A percentile compares a stretch with the other conserved stretches of the same genome.
Evolutionary conservation across 768 basidiomycete species (phyloP).

Genomic region (Boletus reticulatus): DNA sequence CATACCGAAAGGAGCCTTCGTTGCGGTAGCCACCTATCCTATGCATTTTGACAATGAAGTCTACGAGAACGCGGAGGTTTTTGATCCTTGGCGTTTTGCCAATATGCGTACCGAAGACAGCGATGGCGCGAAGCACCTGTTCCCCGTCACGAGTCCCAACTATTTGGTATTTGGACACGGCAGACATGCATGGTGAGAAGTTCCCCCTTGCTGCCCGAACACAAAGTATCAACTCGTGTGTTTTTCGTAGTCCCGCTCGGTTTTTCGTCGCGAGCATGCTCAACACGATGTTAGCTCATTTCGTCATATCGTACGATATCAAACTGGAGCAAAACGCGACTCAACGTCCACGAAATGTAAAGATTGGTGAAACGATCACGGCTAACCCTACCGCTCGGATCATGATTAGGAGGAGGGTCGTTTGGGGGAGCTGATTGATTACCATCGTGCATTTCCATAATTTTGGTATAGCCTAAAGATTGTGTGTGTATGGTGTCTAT

Average conservation of each 20-base stretch:
- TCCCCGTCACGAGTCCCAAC: slow-evolving; percentile 30
- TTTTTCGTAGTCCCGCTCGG: slow-evolving; percentile 11
- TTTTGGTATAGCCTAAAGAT: no score
- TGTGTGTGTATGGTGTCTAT: no score
- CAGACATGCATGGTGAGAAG: slow-evolving; percentile 14
- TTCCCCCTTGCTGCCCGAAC: no score
- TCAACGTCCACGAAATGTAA: background rate
- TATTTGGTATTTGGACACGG: slow-evolving; percentile 39
- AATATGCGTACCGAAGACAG: slow-evolving; percentile 32
- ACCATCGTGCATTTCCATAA: no score
- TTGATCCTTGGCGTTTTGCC: slow-evolving; percentile 38
- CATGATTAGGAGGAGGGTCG: slow-evolving; percentile 14
- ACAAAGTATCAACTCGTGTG: background rate
- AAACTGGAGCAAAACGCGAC: slow-evolving; percentile 12
- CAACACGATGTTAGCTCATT: slow-evolving; percentile 15
- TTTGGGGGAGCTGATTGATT: no score
- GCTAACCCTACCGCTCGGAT: slow-evolving; percentile 9
- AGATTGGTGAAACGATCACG: background rate
- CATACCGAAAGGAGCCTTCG: slow-evolving; percentile 32
- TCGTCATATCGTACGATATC: slow-evolving; percentile 18
- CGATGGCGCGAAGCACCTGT: slow-evolving; percentile 32
- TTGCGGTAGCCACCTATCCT: slow-evolving; percentile 21
- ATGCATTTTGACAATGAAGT: slow-evolving; percentile 21
- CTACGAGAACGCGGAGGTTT: slow-evolving; percentile 33
- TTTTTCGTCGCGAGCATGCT: slow-evolving; percentile 8